phyloP scores from a whole-genome alignment of 768 basidiomycete species.

The Panellus pusillus region DNA sequence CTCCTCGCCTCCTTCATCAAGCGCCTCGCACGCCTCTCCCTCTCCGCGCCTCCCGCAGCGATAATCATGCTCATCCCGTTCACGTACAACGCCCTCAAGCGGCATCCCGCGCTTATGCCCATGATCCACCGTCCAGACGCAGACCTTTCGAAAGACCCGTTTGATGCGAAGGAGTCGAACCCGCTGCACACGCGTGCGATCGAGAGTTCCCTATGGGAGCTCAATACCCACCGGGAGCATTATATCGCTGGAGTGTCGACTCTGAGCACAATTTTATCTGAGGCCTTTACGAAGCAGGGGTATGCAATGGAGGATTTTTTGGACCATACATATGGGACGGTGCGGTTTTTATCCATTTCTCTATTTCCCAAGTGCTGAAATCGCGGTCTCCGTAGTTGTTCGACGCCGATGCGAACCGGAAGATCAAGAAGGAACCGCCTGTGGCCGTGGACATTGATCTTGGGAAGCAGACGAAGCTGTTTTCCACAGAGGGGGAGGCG shows the following conservation, averaged over 20 bases:
- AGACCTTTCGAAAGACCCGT: conserved; percentile 54
- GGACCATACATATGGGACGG: conserved; percentile 89
- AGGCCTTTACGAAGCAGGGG: conserved; percentile 91
- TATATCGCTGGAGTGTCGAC: conserved; percentile 90
- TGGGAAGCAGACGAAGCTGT: conserved; percentile 31
- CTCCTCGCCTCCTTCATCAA: conserved; percentile 97
- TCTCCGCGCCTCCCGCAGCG: conserved; percentile 86
- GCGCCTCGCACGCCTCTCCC: conserved; percentile 79
- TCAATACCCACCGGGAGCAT: conserved; percentile 74
- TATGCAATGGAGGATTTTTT: conserved; percentile 95
- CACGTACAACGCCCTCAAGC: conserved; percentile 90
- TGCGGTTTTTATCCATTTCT: conserved; percentile 34
- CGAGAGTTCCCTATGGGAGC: conserved; percentile 91
- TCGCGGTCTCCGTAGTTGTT: conserved; percentile 58
- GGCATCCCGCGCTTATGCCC: conserved; percentile 86
- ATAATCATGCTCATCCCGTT: conserved; percentile 91
- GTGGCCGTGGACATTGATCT: conserved; percentile 48
- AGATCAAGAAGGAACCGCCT: conserved; percentile 79
- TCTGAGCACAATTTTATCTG: conserved; percentile 79
- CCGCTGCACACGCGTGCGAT: conserved; percentile 79
- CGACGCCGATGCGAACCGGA: conserved; percentile 77
- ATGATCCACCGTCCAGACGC: conserved; percentile 79
- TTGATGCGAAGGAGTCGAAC: conserved; percentile 61
- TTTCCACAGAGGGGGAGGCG: conserved; percentile 17
- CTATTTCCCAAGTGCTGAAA: conserved; percentile 1